Percentiles rank a stretch among this genome's conserved stretches.
Conservation (phyloP, 257 asterid species). For the Ligustrum vulgare region DNA sequence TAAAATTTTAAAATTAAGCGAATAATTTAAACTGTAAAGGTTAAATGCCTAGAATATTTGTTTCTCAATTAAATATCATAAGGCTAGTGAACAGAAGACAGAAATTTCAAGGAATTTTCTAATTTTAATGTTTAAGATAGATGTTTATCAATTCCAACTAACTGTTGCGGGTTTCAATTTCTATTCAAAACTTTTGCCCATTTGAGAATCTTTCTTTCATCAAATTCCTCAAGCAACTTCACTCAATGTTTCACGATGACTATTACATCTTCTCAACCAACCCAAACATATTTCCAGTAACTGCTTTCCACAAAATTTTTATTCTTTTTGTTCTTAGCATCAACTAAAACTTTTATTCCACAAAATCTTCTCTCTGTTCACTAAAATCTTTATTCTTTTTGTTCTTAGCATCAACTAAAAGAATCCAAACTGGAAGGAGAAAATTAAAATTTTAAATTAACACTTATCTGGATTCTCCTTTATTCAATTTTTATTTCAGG, state of each 20-base stretch:
- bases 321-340: constrained; percentile 4
- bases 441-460: neutral
- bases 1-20: neutral
- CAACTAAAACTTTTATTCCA: too few species aligned
- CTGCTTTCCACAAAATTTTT: neutral
- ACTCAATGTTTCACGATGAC: neutral
- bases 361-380: neutral
- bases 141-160: neutral
- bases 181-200: neutral
- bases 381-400: neutral
- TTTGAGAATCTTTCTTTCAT: neutral
- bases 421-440: neutral
- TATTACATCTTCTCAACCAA: neutral
- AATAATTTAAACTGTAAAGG: neutral
- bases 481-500: neutral
- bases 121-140: neutral
- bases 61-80: neutral
- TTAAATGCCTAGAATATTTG: neutral
- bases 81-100: neutral
- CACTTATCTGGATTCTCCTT: neutral
- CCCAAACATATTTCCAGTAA: neutral
- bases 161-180: neutral
- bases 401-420: neutral
- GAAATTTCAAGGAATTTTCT: neutral
- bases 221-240: neutral